Base-by-base conservation (phyloP, 2,329 filamentous ascomycete genomes). In the Paraphoma chrysanthemicola region DNA sequence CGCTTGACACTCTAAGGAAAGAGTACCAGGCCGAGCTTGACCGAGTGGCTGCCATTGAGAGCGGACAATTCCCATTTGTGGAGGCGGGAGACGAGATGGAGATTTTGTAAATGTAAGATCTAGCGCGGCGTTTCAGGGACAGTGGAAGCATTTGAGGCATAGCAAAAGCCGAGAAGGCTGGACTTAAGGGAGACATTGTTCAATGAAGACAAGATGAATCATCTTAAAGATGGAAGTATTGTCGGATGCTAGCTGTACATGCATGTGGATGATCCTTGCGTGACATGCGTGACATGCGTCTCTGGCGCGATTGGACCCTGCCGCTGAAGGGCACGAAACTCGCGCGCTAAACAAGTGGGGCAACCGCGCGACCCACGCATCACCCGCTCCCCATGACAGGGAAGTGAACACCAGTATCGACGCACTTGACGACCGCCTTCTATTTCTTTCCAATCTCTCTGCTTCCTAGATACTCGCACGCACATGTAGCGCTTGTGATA, bases 21-120 rank as follows among this genome's bases (percentile, higher is more conserved):
- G 90, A 94, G 73, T 99, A 97, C 75, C 91, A 96, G 78, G 87
- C 86, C 23, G 93, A 98, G 77, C 80, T 99, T 70, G 95, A 99
- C 78, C 85, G 92, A 60, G 90, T 95, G 65, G 91, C 90, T 50
- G 90, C 91, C 51, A 93, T 97, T 74, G 89, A 95, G 78, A 91
- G 91, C 71, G 93, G 96, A 55, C 88, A 96, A 72, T 97, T 96
- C 82, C 90, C 90, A 14, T 91, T 97, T 72, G 82, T 75, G 47
- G 73, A 74, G 53, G 57, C 64, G 18, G 61, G 52, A 39, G 74
- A 76, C 51, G 73, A 75, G 39, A 75, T 76, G 71, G 73, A 77
- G 48, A 70, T 77, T 44, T 60, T 77, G 62, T 75, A 68, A 64
- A 51, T 51, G 53, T 59, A 64, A 53, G 44, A 53, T 53, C 54